Evolutionary conservation across 805 yeast genomes (phyloP).

Genomic region (Ogataea paraovalis): DNA sequence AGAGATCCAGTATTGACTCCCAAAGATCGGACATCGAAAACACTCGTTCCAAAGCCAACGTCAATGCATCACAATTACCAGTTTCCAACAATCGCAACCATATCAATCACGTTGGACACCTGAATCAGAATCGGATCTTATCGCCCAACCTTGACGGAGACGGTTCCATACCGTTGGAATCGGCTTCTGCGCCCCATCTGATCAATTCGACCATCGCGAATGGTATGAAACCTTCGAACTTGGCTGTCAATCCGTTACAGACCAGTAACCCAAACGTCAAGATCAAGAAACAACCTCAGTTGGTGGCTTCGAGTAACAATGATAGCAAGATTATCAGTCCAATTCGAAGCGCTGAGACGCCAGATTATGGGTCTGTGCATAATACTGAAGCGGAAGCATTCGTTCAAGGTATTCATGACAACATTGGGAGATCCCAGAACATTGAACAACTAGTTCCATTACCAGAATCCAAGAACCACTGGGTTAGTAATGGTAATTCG

Average conservation of each 20-base stretch:
- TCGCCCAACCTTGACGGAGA: not conserved
- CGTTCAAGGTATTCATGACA: slow-evolving; percentile 32
- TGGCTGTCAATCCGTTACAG: slow-evolving; percentile 66
- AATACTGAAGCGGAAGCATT: slow-evolving; percentile 42
- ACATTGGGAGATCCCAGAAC: slow-evolving; percentile 18
- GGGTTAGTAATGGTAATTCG: too few relatives aligned
- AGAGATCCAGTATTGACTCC: slow-evolving; percentile 15
- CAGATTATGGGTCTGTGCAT: slow-evolving; percentile 34
- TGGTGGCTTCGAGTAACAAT: slow-evolving; percentile 2
- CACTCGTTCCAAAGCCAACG: not conserved
- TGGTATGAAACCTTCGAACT: slow-evolving; percentile 52
- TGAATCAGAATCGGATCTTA: not conserved
- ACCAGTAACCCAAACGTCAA: slow-evolving; percentile 64
- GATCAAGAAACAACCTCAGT: slow-evolving; percentile 55
- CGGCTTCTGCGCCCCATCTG: slow-evolving; percentile 2
- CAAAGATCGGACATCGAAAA: slow-evolving; percentile 3
- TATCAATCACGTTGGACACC: not conserved
- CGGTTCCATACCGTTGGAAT: not conserved
- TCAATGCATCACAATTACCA: not conserved
- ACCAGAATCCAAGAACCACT: not conserved
- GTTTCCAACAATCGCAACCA: not conserved
- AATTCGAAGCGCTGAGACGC: slow-evolving; percentile 3
- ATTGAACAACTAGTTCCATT: not conserved
- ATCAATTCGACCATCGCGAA: slow-evolving; percentile 26
- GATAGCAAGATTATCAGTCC: slow-evolving; percentile 6